These are phyloP conservation scores for Chaetomium strumarium DNA, from an alignment of 2,329 filamentous ascomycete genomes.

Conservation along the genomic window DNA sequence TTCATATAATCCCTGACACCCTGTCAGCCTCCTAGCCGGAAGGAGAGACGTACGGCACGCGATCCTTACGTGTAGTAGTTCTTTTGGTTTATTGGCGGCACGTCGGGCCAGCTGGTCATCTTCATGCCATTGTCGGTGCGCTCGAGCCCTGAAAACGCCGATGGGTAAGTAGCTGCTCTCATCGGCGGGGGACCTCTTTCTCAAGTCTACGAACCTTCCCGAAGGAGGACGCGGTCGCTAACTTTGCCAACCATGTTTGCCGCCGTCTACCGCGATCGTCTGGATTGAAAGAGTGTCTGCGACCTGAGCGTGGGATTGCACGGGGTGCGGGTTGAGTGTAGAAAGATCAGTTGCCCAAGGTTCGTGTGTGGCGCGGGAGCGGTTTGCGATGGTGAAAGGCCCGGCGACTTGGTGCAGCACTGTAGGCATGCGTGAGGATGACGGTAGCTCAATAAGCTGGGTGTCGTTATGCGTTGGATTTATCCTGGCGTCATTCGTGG, in stretches of 20 bases:
- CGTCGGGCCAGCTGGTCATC: slow-evolving; percentile 86
- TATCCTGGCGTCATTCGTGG: no score
- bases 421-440: neutral
- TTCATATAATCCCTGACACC: slow-evolving; percentile 83
- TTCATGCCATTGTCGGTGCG: slow-evolving; percentile 98
- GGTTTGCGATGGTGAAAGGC: no score
- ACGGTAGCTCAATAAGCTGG: neutral
- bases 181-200: no score
- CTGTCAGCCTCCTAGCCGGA: slow-evolving; percentile 20
- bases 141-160: slow-evolving; percentile 59
- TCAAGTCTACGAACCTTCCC: slow-evolving; percentile 48
- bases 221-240: slow-evolving; percentile 57
- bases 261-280: neutral
- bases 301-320: neutral
- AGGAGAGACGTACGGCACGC: neutral
- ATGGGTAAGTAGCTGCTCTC: slow-evolving; percentile 14
- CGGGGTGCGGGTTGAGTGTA: neutral
- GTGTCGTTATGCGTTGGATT: neutral
- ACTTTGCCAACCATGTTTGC: slow-evolving; percentile 56
- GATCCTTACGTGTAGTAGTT: slow-evolving; percentile 89
- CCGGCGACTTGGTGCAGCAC: no score
- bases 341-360: neutral
- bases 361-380: neutral
- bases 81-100: slow-evolving; percentile 95
- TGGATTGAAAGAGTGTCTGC: neutral